Evolutionary conservation across 2,329 filamentous ascomycete genomes (phyloP).

Genomic region (Pseudogymnoascus sp.): DNA sequence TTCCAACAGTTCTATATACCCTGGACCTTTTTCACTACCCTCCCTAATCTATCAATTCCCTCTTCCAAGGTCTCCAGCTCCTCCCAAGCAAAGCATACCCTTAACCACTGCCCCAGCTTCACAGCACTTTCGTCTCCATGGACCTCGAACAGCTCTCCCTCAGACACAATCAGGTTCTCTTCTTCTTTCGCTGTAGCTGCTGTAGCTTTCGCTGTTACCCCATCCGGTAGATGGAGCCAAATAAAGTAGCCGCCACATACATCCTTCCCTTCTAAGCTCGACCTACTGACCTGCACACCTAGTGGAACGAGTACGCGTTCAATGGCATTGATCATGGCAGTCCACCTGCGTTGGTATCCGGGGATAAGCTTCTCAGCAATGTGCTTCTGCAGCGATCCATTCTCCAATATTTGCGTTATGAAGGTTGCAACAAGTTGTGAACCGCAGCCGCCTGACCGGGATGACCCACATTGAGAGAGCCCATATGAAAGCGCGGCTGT

Average conservation of each 20-base stretch:
- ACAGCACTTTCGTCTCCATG: constrained; percentile 27
- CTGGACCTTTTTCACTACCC: constrained; percentile 8
- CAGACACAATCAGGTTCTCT: constrained; percentile 45
- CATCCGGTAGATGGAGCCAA: constrained; percentile 47
- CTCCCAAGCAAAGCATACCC: constrained; percentile 51
- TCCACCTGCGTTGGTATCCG: constrained; percentile 36
- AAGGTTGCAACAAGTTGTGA: constrained; percentile 25
- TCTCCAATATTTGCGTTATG: constrained; percentile 41
- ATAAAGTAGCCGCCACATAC: constrained; percentile 54
- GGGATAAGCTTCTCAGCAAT: constrained; percentile 46
- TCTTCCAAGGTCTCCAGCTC: constrained; percentile 43
- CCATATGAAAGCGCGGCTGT: constrained; percentile 47
- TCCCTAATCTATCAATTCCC: constrained; percentile 43
- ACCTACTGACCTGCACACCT: constrained; percentile 16
- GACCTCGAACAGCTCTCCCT: constrained; percentile 48
- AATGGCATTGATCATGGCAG: constrained; percentile 19
- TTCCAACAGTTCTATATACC: not conserved
- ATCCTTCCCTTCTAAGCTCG: constrained; percentile 6
- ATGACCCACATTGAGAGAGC: constrained; percentile 40
- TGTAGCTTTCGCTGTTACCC: constrained; percentile 35
- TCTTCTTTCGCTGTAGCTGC: constrained; percentile 31
- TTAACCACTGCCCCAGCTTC: constrained; percentile 32
- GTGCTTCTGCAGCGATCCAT: constrained; percentile 43
- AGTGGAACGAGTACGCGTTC: constrained; percentile 18
- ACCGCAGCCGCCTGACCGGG: constrained; percentile 26